Conservation (phyloP, 176 grass and related monocot genomes). For the Cymbopogon citratus region DNA sequence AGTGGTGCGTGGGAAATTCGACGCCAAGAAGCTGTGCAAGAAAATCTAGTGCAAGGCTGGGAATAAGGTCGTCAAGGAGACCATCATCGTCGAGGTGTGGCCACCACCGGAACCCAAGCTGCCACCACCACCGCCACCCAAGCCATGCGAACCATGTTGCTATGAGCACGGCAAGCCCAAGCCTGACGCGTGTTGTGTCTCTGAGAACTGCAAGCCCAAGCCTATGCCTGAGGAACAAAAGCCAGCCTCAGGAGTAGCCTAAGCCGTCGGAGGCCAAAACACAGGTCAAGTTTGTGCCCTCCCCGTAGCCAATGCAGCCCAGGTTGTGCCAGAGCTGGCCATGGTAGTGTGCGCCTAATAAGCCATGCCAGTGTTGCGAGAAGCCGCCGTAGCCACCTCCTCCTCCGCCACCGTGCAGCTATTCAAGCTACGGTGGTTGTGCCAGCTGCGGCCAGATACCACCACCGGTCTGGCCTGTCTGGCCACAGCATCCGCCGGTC, state of each 20-base stretch:
- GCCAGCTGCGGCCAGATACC: too few species aligned
- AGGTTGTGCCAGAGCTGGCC: background rate
- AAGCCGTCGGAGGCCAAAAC: background rate
- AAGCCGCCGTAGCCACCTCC: background rate
- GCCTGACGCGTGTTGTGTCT: too few species aligned
- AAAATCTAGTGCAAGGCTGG: constrained; percentile 19
- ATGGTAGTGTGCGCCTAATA: background rate
- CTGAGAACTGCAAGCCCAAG: background rate
- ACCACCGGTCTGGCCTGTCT: too few species aligned
- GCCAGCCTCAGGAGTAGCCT: background rate
- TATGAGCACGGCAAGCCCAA: background rate
- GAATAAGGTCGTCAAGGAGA: background rate
- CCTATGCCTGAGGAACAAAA: too few species aligned
- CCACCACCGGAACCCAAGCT: too few species aligned
- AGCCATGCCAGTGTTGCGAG: background rate
- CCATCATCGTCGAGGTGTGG: background rate
- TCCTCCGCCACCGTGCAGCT: too few species aligned
- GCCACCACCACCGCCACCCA: background rate
- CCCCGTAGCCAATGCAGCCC: background rate
- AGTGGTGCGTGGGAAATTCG: constrained; percentile 31
- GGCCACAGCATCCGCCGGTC: background rate
- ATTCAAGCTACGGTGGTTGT: too few species aligned
- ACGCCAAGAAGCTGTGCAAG: background rate
- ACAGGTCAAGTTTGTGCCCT: background rate
- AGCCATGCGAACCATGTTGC: background rate